phyloP scores from a whole-genome alignment of 2,329 filamentous ascomycete genomes.

The Xylariales sp. region DNA sequence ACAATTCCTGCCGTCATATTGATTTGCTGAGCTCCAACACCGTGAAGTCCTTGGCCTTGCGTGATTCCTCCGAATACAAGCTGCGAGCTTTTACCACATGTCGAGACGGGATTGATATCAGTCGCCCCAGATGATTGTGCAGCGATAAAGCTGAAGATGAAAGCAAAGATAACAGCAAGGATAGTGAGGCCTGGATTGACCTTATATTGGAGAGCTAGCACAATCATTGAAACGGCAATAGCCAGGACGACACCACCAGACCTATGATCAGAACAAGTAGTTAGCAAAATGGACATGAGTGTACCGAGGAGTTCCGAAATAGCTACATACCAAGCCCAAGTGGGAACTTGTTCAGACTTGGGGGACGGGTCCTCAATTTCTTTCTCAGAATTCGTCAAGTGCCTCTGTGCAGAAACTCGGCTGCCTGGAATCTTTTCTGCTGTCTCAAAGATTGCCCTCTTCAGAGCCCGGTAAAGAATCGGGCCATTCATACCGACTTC shows the following conservation, averaged over 20 bases:
- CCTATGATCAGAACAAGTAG: too few species aligned
- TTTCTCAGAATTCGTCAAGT: conserved; percentile 7
- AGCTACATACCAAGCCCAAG: conserved; percentile 56
- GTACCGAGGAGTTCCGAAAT: too few species aligned
- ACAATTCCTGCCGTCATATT: conserved; percentile 61
- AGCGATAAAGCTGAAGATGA: conserved; percentile 58
- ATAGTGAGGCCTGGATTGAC: conserved; percentile 52
- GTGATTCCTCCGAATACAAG: conserved; percentile 64
- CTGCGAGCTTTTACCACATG: conserved; percentile 64
- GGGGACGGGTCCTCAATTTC: conserved; percentile 1
- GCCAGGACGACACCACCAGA: conserved; percentile 38
- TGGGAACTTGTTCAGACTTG: conserved; percentile 37
- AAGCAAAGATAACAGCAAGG: conserved; percentile 50
- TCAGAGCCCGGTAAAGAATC: conserved; percentile 32
- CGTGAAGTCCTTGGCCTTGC: conserved; percentile 43
- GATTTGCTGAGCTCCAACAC: conserved; percentile 53
- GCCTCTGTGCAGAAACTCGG: too few species aligned
- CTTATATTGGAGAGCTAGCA: conserved; percentile 49
- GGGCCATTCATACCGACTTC: conserved; percentile 14
- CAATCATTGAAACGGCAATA: conserved; percentile 46
- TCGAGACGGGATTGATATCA: conserved; percentile 60
- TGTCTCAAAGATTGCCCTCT: conserved; percentile 41
- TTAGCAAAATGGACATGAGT: too few species aligned
- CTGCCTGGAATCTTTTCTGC: conserved; percentile 4
- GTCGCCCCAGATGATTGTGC: conserved; percentile 58